Percentiles rank a stretch among this genome's conserved stretches.
Conservation (phyloP, 108 stramenopile species). For the Fragilariopsis cylindrus region DNA sequence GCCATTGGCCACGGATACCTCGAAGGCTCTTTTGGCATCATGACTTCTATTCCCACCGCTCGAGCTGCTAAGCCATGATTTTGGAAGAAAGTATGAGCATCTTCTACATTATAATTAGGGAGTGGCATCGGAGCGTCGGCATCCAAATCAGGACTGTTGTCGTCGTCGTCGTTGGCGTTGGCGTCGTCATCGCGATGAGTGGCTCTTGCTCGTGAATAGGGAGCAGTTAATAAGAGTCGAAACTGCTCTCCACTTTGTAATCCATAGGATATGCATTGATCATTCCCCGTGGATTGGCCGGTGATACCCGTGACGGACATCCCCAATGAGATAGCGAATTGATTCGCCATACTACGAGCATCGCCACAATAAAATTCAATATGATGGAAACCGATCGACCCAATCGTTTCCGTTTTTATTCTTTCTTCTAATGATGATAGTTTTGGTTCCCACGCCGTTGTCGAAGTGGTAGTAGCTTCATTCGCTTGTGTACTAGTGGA, state of each 20-base stretch:
- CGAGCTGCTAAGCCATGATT: slow-evolving; percentile 61
- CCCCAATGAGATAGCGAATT: slow-evolving; percentile 49
- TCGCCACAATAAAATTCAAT: slow-evolving; percentile 69
- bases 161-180: background rate
- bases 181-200: background rate
- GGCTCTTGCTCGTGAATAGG: slow-evolving; percentile 27
- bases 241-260: slow-evolving; percentile 42
- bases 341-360: slow-evolving; percentile 45
- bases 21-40: slow-evolving; percentile 43
- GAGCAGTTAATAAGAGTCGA: slow-evolving; percentile 36
- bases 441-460: slow-evolving; percentile 34
- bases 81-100: slow-evolving; percentile 49
- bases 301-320: slow-evolving; percentile 55
- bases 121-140: slow-evolving; percentile 42
- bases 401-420: slow-evolving; percentile 41
- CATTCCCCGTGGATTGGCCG: slow-evolving; percentile 58
- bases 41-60: slow-evolving; percentile 52
- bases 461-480: background rate
- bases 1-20: slow-evolving; percentile 45
- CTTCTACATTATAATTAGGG: slow-evolving; percentile 37
- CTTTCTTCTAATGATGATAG: slow-evolving; percentile 21
- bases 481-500: background rate
- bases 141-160: slow-evolving; percentile 4
- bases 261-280: slow-evolving; percentile 57
- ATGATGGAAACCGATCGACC: slow-evolving; percentile 60